These are phyloP conservation scores for Anthracocystis panici-leucophaei DNA, from an alignment of 1,284 basidiomycete species.

Conservation along the genomic window DNA sequence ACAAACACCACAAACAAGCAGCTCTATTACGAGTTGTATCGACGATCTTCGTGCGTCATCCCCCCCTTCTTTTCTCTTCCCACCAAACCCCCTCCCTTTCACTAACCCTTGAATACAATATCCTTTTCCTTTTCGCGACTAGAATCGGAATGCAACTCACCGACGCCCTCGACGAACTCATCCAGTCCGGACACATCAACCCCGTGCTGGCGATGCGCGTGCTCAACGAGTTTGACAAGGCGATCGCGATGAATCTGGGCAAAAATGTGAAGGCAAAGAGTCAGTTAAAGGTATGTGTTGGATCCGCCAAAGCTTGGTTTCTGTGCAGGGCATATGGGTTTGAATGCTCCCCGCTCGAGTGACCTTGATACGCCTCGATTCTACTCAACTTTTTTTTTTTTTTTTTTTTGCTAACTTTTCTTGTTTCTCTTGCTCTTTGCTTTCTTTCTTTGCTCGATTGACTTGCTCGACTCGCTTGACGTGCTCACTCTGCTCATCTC, in stretches of 20 bases:
- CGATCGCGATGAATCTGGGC: slow-evolving; percentile 64
- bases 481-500: no score
- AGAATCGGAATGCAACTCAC: slow-evolving; percentile 97
- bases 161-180: slow-evolving; percentile 98
- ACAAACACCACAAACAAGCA: slow-evolving; percentile 43
- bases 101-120: not conserved
- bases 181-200: slow-evolving; percentile 95
- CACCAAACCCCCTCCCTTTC: not conserved
- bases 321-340: no score
- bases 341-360: no score
- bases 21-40: slow-evolving; percentile 63
- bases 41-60: slow-evolving; percentile 58
- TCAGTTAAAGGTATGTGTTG: slow-evolving; percentile 57
- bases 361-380: no score
- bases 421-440: not conserved
- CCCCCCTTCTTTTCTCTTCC: not conserved
- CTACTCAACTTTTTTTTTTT: no score
- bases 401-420: not conserved
- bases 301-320: not conserved
- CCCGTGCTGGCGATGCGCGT: slow-evolving; percentile 98
- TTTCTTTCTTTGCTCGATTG: not conserved
- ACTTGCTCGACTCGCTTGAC: not conserved
- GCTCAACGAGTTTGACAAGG: slow-evolving; percentile 73
- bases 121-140: not conserved
- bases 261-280: slow-evolving; percentile 67